phyloP scores from a whole-genome alignment of 768 basidiomycete genomes.

The Naganishia randhawae region DNA sequence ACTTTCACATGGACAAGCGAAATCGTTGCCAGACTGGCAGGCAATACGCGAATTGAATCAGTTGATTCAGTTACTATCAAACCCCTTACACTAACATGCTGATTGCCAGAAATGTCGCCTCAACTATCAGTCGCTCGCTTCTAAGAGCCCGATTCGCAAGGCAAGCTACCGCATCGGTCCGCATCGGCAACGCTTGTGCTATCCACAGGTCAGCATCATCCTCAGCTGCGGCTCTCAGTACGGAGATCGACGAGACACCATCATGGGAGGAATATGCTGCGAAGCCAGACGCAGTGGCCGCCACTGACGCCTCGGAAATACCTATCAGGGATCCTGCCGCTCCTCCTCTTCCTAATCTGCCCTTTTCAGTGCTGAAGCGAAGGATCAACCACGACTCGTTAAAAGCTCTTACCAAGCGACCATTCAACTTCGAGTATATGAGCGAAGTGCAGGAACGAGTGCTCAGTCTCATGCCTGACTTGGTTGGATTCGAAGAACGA shows the following conservation, averaged over 20 bases:
- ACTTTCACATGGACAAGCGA: not conserved
- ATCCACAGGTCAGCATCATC: conserved; percentile 5
- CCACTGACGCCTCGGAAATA: not conserved
- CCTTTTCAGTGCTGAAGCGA: conserved; percentile 39
- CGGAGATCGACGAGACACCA: not conserved
- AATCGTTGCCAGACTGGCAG: not conserved
- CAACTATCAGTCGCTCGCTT: conserved; percentile 7
- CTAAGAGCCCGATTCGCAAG: not conserved
- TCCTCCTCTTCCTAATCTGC: not conserved
- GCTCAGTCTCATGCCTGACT: conserved; percentile 66
- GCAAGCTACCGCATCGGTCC: not conserved
- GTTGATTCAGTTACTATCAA: not conserved
- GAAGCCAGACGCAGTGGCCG: not conserved
- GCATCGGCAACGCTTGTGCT: not conserved
- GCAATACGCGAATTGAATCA: not conserved
- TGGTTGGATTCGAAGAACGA: conserved; percentile 51
- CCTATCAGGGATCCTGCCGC: conserved; percentile 3
- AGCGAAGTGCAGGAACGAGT: conserved; percentile 78
- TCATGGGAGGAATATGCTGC: conserved; percentile 16
- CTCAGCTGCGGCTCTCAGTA: not conserved
- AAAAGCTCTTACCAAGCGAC: conserved; percentile 61
- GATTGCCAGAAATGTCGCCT: conserved; percentile 12
- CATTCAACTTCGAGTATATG: conserved; percentile 70
- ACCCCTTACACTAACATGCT: not conserved
- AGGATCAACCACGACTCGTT: conserved; percentile 52